These are phyloP conservation scores for Ustilaginoidea virens DNA, from an alignment of 2,329 filamentous ascomycete genomes.

Conservation along the genomic window DNA sequence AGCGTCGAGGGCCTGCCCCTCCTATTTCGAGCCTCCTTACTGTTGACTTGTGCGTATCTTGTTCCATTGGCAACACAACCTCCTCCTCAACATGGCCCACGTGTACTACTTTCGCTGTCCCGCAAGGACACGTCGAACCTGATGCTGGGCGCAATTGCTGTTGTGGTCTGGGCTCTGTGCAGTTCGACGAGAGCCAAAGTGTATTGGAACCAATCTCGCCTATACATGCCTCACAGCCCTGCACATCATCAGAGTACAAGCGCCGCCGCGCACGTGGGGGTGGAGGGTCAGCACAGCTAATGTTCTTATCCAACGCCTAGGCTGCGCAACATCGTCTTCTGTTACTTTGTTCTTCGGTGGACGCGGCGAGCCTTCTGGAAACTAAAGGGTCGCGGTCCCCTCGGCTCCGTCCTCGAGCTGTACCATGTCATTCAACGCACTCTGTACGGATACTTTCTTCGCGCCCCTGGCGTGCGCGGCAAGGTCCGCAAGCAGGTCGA, in stretches of 20 bases:
- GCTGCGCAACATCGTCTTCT: slow-evolving; percentile 79
- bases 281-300: slow-evolving; percentile 1
- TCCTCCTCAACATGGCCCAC: neutral
- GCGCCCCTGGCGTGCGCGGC: slow-evolving; percentile 69
- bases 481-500: slow-evolving; percentile 75
- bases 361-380: slow-evolving; percentile 68
- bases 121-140: too few relatives aligned
- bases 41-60: slow-evolving; percentile 45
- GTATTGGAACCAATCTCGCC: too few relatives aligned
- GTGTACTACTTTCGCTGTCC: neutral
- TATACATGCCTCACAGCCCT: too few relatives aligned
- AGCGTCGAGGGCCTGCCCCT: slow-evolving; percentile 38
- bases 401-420: slow-evolving; percentile 62
- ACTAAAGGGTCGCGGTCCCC: slow-evolving; percentile 72
- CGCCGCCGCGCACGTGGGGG: too few relatives aligned
- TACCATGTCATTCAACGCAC: slow-evolving; percentile 58
- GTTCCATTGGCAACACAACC: slow-evolving; percentile 1
- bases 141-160: too few relatives aligned
- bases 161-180: too few relatives aligned
- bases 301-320: slow-evolving; percentile 1
- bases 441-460: slow-evolving; percentile 74
- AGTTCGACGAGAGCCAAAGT: too few relatives aligned
- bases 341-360: slow-evolving; percentile 76
- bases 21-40: slow-evolving; percentile 45
- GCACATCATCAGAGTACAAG: too few relatives aligned